These are phyloP conservation scores for Beta macrorhiza DNA, from an alignment of 179 eudicot species.

Conservation along the genomic window DNA sequence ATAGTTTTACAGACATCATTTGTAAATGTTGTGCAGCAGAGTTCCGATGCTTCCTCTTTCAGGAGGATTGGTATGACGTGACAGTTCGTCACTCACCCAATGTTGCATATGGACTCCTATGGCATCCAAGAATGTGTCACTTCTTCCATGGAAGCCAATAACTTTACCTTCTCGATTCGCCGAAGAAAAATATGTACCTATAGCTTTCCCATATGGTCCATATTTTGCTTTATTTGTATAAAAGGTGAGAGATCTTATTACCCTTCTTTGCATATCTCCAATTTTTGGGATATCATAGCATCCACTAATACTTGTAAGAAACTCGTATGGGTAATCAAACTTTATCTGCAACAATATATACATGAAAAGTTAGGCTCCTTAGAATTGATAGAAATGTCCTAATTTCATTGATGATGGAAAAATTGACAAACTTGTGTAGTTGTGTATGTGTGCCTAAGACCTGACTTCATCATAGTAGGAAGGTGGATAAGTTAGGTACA, in stretches of 20 bases:
- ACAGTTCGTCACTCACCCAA: conserved; percentile 25
- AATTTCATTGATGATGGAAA: not conserved
- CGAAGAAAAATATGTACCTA: conserved; percentile 32
- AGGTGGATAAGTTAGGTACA: not conserved
- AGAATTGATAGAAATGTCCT: not conserved
- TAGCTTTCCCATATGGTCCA: conserved; percentile 42
- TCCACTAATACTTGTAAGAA: conserved; percentile 35
- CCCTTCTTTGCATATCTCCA: conserved; percentile 30
- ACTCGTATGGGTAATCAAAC: conserved; percentile 37
- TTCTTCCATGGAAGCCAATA: conserved; percentile 46
- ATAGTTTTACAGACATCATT: not conserved
- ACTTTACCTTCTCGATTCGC: conserved; percentile 33
- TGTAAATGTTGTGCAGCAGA: conserved; percentile 23
- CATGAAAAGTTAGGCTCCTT: not conserved
- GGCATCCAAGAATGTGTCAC: conserved; percentile 37
- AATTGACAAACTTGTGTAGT: not conserved
- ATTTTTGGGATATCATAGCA: conserved; percentile 25
- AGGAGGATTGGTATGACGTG: conserved; percentile 12
- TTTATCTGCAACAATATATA: conserved; percentile 32
- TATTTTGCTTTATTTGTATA: conserved; percentile 38
- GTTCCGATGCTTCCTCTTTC: conserved; percentile 30
- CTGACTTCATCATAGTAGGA: not conserved
- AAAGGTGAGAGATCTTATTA: conserved; percentile 37
- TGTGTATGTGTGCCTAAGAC: not conserved
- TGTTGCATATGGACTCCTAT: conserved; percentile 45